Percentiles rank a stretch among this genome's conserved stretches.
These are phyloP conservation scores for Glycine latifolia DNA, from an alignment of 306 rosid genomes.

Conservation along the genomic window DNA sequence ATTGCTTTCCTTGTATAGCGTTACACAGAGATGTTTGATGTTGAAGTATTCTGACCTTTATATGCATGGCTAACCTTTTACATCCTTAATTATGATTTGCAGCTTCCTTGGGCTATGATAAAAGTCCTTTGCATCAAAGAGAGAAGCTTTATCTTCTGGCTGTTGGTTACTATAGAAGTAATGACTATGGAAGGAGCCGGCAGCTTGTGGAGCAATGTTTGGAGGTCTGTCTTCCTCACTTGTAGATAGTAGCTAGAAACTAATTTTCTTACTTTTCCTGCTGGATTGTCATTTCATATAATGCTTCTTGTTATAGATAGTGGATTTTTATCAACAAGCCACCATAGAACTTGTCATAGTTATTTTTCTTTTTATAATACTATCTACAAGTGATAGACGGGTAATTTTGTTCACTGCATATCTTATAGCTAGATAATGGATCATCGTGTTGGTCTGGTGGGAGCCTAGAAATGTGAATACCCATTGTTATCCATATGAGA, in stretches of 20 bases:
- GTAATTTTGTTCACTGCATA: not conserved
- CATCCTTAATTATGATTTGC: conserved; percentile 51
- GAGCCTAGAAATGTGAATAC: conserved; percentile 17
- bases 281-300: conserved; percentile 9
- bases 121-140: conserved; percentile 65
- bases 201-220: conserved; percentile 78
- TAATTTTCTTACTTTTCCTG: conserved; percentile 28
- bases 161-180: conserved; percentile 86
- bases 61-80: conserved; percentile 25
- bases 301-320: not conserved
- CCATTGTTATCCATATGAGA: not conserved
- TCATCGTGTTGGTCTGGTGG: conserved; percentile 19
- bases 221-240: conserved; percentile 52
- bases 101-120: conserved; percentile 64
- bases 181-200: conserved; percentile 71
- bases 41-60: conserved; percentile 29
- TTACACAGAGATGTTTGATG: conserved; percentile 8
- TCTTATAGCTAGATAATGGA: not conserved
- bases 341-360: not conserved
- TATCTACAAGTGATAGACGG: not conserved
- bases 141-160: conserved; percentile 90
- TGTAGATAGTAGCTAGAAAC: conserved; percentile 8
- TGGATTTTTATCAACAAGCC: not conserved
- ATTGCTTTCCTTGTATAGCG: conserved; percentile 17
- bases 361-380: not conserved